Percentiles rank a stretch among this genome's conserved stretches.
Conservation (phyloP, 306 rosid species). For the Alnus rubra region DNA sequence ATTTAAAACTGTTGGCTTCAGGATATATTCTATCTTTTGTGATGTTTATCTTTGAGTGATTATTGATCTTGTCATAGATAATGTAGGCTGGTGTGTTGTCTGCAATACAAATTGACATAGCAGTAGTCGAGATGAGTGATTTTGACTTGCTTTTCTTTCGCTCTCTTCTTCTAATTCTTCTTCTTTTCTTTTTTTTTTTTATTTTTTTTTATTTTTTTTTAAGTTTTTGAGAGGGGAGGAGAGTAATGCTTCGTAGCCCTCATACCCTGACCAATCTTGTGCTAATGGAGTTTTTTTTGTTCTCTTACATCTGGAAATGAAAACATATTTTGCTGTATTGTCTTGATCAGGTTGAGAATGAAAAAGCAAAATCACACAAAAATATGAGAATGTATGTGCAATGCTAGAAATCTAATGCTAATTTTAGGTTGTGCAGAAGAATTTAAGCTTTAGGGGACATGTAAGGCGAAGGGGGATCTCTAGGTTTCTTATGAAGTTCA, state of each 20-base stretch:
- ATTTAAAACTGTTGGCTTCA: slow-evolving; percentile 1
- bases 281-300: background rate
- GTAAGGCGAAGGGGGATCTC: too few relatives aligned
- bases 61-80: background rate
- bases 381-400: background rate
- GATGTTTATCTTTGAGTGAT: slow-evolving; percentile 1
- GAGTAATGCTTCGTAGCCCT: background rate
- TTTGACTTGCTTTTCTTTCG: background rate
- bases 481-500: too few relatives aligned
- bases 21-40: background rate
- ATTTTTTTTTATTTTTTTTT: background rate
- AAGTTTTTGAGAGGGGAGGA: background rate
- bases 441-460: too few relatives aligned
- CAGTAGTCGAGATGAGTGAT: background rate
- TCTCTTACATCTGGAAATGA: background rate
- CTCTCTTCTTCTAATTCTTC: too few relatives aligned
- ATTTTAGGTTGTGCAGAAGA: too few relatives aligned
- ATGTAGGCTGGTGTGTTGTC: background rate
- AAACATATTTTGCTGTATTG: background rate
- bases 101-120: background rate
- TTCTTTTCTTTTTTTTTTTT: background rate
- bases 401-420: too few relatives aligned
- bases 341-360: background rate
- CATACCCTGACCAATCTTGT: background rate
- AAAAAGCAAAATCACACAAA: background rate